phyloP scores from a whole-genome alignment of 495 filamentous ascomycete species.

The Cryomyces minteri region DNA sequence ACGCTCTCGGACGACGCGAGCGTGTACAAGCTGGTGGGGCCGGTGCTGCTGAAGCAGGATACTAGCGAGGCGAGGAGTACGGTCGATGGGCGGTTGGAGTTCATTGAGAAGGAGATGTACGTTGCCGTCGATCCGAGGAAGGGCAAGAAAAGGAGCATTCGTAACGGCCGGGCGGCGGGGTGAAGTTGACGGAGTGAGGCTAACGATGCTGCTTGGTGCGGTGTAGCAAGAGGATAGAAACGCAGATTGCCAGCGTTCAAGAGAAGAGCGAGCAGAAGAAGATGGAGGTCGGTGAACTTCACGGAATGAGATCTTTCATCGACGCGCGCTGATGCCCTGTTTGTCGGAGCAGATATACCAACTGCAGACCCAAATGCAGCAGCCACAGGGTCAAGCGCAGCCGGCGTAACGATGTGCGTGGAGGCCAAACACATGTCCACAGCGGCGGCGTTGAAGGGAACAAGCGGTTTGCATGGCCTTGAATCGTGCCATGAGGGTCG shows the following conservation, averaged over 20 bases:
- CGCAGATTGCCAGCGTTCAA: slow-evolving; percentile 59
- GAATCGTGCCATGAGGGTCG: too few relatives aligned
- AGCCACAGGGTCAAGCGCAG: slow-evolving; percentile 2
- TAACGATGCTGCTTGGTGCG: too few relatives aligned
- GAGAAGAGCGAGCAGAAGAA: slow-evolving; percentile 70
- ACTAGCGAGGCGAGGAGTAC: slow-evolving; percentile 71
- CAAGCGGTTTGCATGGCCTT: too few relatives aligned
- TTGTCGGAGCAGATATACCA: slow-evolving; percentile 14
- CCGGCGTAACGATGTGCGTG: not conserved
- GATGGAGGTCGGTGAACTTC: slow-evolving; percentile 34
- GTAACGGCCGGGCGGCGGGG: too few relatives aligned
- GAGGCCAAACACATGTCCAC: too few relatives aligned
- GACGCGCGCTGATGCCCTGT: not conserved
- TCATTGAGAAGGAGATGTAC: slow-evolving; percentile 88
- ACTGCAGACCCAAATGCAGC: slow-evolving; percentile 14
- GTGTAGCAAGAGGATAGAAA: slow-evolving; percentile 61
- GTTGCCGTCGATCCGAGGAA: slow-evolving; percentile 7
- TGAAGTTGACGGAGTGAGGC: too few relatives aligned
- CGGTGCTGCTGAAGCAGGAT: slow-evolving; percentile 88
- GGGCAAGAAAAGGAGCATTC: not conserved
- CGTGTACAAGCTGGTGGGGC: slow-evolving; percentile 91
- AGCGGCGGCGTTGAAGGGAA: too few relatives aligned
- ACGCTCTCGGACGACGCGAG: slow-evolving; percentile 58
- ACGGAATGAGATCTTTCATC: not conserved
- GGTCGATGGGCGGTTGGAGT: slow-evolving; percentile 77